These are phyloP conservation scores for Petunia secreta DNA, from an alignment of 257 asterid species.

Conservation along the genomic window DNA sequence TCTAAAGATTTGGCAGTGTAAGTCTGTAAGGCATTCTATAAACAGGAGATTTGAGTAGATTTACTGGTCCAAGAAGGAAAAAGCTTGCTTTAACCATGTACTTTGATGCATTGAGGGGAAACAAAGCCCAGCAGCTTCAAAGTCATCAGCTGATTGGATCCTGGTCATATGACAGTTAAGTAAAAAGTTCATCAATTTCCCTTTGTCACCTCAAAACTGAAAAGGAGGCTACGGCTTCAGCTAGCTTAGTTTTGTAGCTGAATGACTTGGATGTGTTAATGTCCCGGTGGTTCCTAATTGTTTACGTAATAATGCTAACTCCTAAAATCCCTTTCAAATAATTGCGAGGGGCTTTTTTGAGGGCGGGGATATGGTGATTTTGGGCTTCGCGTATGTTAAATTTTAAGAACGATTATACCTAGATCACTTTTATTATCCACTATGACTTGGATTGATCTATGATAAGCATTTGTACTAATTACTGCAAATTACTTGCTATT, in stretches of 20 bases:
- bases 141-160: background rate
- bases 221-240: background rate
- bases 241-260: background rate
- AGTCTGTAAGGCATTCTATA: background rate
- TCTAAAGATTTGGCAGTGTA: background rate
- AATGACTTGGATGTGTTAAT: conserved; percentile 6
- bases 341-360: background rate
- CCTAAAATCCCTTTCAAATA: background rate
- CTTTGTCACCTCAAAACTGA: background rate
- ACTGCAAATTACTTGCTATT: background rate
- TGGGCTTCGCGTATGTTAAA: background rate
- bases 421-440: background rate
- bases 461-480: background rate
- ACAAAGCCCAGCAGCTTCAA: background rate
- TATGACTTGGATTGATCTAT: background rate
- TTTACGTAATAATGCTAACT: background rate
- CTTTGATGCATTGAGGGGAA: background rate
- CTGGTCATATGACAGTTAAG: background rate
- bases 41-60: background rate
- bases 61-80: background rate
- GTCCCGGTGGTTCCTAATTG: background rate
- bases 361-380: background rate
- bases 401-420: background rate
- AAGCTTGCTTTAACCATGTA: background rate
- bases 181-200: background rate